Evolutionary conservation across 306 rosid genomes (phyloP), one percentile per base, ranked within the genome.

Genomic region (Oxytropis ochrocephala): DNA sequence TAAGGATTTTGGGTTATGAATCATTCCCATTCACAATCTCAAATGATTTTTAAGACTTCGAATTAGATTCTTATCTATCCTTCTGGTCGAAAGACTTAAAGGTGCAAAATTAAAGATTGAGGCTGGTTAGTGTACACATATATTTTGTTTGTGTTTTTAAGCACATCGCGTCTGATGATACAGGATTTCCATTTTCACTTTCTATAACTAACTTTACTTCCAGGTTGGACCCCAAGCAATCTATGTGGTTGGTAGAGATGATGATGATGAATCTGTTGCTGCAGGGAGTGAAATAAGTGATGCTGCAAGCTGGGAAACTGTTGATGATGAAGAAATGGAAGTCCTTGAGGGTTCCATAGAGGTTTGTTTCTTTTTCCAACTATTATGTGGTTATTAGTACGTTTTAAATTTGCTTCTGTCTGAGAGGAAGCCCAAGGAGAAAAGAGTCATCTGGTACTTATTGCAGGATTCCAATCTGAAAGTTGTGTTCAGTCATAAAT

Each of bases 151-250:
- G 14, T 51, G 17, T 70, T 32, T 18, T 67, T 11, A 33, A 18
- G 49, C 51, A 51, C 49, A 50, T 56, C 35, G 5, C 52, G 54
- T 72, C 60, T 49, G 62, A 33, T 59, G 63, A 68, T 75, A 75
- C 73, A 36, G 2, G 16, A 75, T 66, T 66, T 66, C 70, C 65
- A 62, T 61, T 53, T 56, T 49, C 61, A 72, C 24, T 57, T 30
- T 56, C 58, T 43, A 59, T 77, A 63, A 72, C 59, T 77, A 76
- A 39, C 65, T 69, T 67, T 36, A 18, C 75, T 66, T 47, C 18
- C 85, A 95, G 99, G 96, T 95, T 84, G 99, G 97, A 60, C 99
- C 99, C 62, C 99, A 91, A 85, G 99, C 97, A 69, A 87, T 95
- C 67, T 95, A 91, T 83, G 99, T 91, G 74, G 99, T 95, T 78